A percentile compares a stretch with the other conserved stretches of the same genome.
Evolutionary conservation across 805 yeast species (phyloP).

Genomic region (Monosporozyma yasuniensis): DNA sequence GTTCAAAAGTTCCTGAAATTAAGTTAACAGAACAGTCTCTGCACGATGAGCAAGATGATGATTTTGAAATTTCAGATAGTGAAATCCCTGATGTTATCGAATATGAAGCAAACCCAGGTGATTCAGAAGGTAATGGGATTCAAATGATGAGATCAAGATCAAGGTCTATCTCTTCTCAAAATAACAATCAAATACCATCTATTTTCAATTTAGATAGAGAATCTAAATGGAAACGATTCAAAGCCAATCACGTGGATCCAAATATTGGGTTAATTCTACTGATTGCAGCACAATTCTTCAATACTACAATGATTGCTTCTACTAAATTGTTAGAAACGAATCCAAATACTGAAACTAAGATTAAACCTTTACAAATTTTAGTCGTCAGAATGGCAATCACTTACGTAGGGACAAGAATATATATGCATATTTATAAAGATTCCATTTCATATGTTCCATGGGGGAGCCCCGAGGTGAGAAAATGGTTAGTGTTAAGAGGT

Average conservation of each 20-base stretch:
- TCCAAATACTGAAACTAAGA: conserved; percentile 35
- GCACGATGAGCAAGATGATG: background rate
- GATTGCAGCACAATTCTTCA: conserved; percentile 59
- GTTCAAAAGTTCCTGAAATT: background rate
- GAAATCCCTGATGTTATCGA: background rate
- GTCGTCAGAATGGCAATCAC: conserved; percentile 74
- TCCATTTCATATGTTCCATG: conserved; percentile 51
- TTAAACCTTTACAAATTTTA: conserved; percentile 72
- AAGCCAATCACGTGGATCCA: conserved; percentile 13
- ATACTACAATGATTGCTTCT: conserved; percentile 65
- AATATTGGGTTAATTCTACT: conserved; percentile 53
- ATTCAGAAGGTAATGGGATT: background rate
- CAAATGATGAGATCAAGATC: conserved; percentile 1
- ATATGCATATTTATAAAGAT: conserved; percentile 40
- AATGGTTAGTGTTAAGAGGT: conserved; percentile 53
- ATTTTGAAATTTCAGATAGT: background rate
- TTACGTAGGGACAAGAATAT: conserved; percentile 44
- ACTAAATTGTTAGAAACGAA: conserved; percentile 67
- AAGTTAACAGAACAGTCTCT: background rate
- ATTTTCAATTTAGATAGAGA: conserved; percentile 1
- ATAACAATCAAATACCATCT: background rate
- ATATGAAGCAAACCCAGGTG: background rate
- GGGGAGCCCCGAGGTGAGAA: conserved; percentile 56
- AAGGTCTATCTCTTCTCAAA: background rate
- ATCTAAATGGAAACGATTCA: conserved; percentile 4